Evolutionary conservation across 78 protist species (phyloP).

Genomic region (Carpediemonas membranifera): DNA sequence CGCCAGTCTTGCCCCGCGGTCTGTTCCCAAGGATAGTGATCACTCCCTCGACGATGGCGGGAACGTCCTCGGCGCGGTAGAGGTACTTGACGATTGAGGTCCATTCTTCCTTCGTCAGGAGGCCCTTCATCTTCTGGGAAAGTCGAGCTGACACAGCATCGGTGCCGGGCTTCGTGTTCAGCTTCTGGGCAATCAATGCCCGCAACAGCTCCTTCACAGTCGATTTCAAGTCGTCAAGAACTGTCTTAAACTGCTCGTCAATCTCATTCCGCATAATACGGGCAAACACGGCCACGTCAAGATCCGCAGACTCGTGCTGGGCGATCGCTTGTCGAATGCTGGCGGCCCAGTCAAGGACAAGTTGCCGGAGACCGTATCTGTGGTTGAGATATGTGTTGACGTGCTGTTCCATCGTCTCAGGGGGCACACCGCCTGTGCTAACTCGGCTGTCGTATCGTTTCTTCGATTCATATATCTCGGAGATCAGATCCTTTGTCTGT

Average conservation of each 20-base stretch:
- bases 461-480: conserved; percentile 28
- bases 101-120: conserved; percentile 15
- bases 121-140: neutral
- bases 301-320: neutral
- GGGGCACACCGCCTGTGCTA: conserved; percentile 11
- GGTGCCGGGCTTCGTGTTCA: neutral
- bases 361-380: conserved; percentile 8
- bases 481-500: conserved; percentile 11
- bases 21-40: too few species aligned
- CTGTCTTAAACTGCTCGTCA: conserved; percentile 28
- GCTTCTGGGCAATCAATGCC: too few species aligned
- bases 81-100: conserved; percentile 28
- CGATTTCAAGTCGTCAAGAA: conserved; percentile 21
- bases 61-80: conserved; percentile 29
- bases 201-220: conserved; percentile 30
- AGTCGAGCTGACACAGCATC: conserved; percentile 3
- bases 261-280: conserved; percentile 22
- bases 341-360: conserved; percentile 21
- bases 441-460: conserved; percentile 9
- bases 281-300: conserved; percentile 34
- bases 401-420: conserved; percentile 40
- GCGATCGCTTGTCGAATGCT: conserved; percentile 1
- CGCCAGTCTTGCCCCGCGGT: too few species aligned
- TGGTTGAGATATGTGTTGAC: conserved; percentile 27
- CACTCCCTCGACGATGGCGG: conserved; percentile 9